Evolutionary conservation across 805 yeast genomes (phyloP), one percentile per base, ranked within the genome.

Genomic region (Hanseniaspora lindneri): DNA sequence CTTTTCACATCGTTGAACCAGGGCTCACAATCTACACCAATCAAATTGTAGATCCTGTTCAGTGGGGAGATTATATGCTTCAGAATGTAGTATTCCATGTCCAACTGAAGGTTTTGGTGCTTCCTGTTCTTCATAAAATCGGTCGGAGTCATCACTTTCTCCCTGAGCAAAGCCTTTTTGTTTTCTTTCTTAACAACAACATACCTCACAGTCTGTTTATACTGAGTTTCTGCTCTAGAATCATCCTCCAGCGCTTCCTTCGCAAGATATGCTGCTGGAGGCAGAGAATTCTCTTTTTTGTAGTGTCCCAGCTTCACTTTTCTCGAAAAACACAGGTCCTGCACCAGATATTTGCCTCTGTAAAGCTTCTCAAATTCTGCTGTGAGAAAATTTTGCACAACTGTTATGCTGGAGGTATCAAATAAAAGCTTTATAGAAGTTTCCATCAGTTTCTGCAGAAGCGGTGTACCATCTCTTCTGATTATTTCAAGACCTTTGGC

Each of bases 401-500:
- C 49, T 0, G 95, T 78, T 10, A 92, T 58, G 58, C 89, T 85
- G 24, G 70, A 64, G 0, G 88, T 74, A 11, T 80, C 83, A 60
- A 92, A 92, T 2, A 92, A 62, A 0, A 76, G 68, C 30, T 82
- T 66, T 3, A 92, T 63, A 0, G 82, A 64, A 51, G 77, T 75
- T 53, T 85, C 94, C 27, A 84, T 79, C 17, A 92, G 78, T 54
- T 80, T 79, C 63, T 79, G 94, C 54, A 84, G 94, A 0, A 95
- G 95, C 0, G 94, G 94, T 23, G 88, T 82, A 0, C 97, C 97
- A 63, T 92, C 98, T 54, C 98, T 67, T 54, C 98, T 66, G 0
- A 92, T 84, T 0, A 97, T 92, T 59, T 92, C 98, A 11, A 86
- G 87, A 1, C 98, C 98, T 55, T 92, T 92, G 0, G 98, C 96